These are phyloP conservation scores for Staphylotrichum tortipilum DNA, from an alignment of 495 filamentous ascomycete genomes.

Conservation along the genomic window DNA sequence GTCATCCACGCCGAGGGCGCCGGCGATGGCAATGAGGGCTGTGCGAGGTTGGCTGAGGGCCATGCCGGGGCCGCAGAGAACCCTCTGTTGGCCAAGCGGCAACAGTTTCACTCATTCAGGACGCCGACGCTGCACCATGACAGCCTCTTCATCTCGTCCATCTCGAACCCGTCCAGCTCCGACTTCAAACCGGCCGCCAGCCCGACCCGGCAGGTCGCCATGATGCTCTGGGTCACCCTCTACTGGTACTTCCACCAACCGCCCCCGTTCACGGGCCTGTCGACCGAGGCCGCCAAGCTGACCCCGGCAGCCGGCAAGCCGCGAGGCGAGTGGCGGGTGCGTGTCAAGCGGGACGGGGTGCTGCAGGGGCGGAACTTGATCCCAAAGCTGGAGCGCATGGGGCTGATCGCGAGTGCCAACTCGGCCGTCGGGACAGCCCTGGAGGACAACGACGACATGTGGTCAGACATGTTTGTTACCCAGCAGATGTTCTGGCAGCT, in stretches of 20 bases:
- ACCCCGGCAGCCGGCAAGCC: constrained; percentile 64
- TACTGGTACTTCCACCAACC: constrained; percentile 96
- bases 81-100: no score
- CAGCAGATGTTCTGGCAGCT: constrained; percentile 85
- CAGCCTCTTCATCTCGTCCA: constrained; percentile 80
- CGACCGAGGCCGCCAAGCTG: constrained; percentile 51
- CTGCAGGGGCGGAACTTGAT: constrained; percentile 72
- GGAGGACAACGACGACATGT: constrained; percentile 56
- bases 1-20: constrained; percentile 59
- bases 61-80: constrained; percentile 12
- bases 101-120: constrained; percentile 56
- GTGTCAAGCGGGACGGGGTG: constrained; percentile 77
- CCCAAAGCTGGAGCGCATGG: constrained; percentile 91
- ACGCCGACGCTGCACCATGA: constrained; percentile 68
- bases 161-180: constrained; percentile 68
- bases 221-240: constrained; percentile 92
- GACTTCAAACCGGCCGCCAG: constrained; percentile 74
- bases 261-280: constrained; percentile 46
- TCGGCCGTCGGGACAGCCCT: constrained; percentile 61
- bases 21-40: constrained; percentile 12
- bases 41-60: not conserved
- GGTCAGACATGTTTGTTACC: constrained; percentile 75
- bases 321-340: constrained; percentile 78
- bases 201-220: constrained; percentile 76
- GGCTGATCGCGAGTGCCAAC: constrained; percentile 66